These are phyloP conservation scores for Notholithocarpus densiflorus DNA, from an alignment of 306 rosid species.

Conservation along the genomic window DNA sequence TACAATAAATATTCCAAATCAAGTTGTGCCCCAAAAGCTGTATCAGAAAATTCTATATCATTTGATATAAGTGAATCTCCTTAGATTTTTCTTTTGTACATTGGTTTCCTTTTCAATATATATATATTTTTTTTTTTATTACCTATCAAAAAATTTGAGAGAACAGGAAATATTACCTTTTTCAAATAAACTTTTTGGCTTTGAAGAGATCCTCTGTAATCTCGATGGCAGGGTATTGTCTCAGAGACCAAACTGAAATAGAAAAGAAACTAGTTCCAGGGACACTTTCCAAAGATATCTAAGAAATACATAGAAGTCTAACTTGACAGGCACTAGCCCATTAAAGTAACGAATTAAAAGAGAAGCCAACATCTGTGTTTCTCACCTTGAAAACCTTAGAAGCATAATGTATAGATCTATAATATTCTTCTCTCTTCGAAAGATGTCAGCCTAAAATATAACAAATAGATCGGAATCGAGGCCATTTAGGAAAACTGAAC, in stretches of 20 bases:
- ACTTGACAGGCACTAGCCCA: background rate
- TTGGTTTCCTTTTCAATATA: too few species aligned
- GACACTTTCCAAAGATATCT: background rate
- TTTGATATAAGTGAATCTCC: background rate
- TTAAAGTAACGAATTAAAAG: background rate
- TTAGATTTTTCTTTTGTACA: too few species aligned
- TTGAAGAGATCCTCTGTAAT: conserved; percentile 55
- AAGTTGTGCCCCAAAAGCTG: conserved; percentile 9
- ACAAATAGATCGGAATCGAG: conserved; percentile 18
- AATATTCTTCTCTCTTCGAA: conserved; percentile 80
- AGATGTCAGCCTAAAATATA: conserved; percentile 78
- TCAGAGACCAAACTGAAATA: conserved; percentile 71
- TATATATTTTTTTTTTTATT: too few species aligned
- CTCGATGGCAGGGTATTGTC: conserved; percentile 82
- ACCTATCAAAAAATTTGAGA: background rate
- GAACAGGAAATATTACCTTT: conserved; percentile 44
- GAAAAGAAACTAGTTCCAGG: conserved; percentile 17
- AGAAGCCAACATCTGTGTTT: background rate
- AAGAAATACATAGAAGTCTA: background rate
- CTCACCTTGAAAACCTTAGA: conserved; percentile 88
- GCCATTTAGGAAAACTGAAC: conserved; percentile 9
- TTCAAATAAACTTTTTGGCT: conserved; percentile 54
- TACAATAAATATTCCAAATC: conserved; percentile 30
- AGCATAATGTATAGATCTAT: conserved; percentile 92
- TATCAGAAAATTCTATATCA: background rate